phyloP scores from a whole-genome alignment of 768 basidiomycete species.

The Cystofilobasidium bisporidii region DNA sequence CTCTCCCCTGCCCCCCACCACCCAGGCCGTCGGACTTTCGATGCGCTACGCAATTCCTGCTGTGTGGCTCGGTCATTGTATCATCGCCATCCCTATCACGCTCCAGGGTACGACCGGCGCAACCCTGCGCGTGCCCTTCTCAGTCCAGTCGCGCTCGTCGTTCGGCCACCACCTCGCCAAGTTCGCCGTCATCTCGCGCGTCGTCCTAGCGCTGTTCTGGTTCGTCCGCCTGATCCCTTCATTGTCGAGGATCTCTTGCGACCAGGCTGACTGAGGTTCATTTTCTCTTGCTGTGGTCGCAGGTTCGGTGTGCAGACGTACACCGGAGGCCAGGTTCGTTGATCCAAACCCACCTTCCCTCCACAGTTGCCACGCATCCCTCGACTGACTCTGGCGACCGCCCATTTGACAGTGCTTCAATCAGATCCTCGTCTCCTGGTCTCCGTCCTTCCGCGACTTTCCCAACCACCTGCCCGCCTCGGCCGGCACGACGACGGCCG shows the following conservation, averaged over 20 bases:
- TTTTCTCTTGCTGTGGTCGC: too few relatives aligned
- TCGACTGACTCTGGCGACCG: too few relatives aligned
- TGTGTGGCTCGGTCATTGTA: constrained; percentile 20
- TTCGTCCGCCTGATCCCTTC: too few relatives aligned
- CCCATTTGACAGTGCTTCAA: constrained; percentile 13
- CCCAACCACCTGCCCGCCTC: constrained; percentile 33
- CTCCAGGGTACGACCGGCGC: constrained; percentile 24
- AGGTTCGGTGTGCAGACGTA: constrained; percentile 25
- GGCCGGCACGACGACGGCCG: constrained; percentile 30
- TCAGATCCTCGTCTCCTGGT: constrained; percentile 9
- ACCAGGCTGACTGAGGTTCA: too few relatives aligned
- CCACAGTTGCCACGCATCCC: too few relatives aligned
- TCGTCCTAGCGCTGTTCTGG: constrained; percentile 26
- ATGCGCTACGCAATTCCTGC: constrained; percentile 8
- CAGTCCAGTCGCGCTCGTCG: constrained; percentile 18
- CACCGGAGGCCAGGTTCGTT: constrained; percentile 6
- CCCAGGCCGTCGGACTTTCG: not conserved
- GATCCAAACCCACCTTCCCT: too few relatives aligned
- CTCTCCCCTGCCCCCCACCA: too few relatives aligned
- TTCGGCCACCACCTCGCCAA: constrained; percentile 26
- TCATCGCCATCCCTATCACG: constrained; percentile 22
- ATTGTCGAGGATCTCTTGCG: too few relatives aligned
- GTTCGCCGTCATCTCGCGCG: constrained; percentile 24
- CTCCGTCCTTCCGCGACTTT: constrained; percentile 30
- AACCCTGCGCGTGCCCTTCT: constrained; percentile 19